Evolutionary conservation across 495 filamentous ascomycete genomes (phyloP), one percentile per base, ranked within the genome.

Genomic region (Parathielavia hyrcaniae): DNA sequence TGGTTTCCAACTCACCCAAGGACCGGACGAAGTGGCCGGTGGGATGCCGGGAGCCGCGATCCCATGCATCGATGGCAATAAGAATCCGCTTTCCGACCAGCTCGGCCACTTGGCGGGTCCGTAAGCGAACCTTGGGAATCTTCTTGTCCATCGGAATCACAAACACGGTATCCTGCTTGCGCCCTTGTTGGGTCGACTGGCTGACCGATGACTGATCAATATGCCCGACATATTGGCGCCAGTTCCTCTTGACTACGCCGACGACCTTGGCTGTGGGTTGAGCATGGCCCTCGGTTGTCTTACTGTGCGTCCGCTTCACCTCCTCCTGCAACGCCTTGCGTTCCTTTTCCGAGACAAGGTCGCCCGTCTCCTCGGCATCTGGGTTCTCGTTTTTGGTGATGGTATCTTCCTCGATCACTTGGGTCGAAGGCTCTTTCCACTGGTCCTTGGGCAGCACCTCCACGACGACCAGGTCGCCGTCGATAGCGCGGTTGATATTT

Each of bases 151-250:
- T 97, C 2, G 95, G 91, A 36, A 97, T 81, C 5, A 98, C 77
- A 67, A 98, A 97, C 12, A 98, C 89, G 23, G 79, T 92, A 69
- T 97, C 90, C 64, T 96, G 92, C 57, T 84, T 85, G 30, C 91
- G 79, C 38, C 88, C 86, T 55, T 90, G 82, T 41, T 81, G 85
- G 6, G 75, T 77, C 19, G 83, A 80, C 17, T 86, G 79, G 52
- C 86, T 82, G 39, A 89, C 86, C 14, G 95, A 96, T 14, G 84
- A 87, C 17, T 86, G 82, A 67, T 98, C 93, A 55, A 98, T 81
- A 70, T 96, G 90, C 13, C 93, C 93, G 38, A 98, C 93, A 64
- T 97, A 97, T 68, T 97, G 95, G 35, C 93, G 81, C 93, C 93
- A 98, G 68, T 96, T 96, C 38, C 95, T 81, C 70, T 96, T 96